phyloP scores from a whole-genome alignment of 768 basidiomycete genomes.

The Tricholoma matsutake region DNA sequence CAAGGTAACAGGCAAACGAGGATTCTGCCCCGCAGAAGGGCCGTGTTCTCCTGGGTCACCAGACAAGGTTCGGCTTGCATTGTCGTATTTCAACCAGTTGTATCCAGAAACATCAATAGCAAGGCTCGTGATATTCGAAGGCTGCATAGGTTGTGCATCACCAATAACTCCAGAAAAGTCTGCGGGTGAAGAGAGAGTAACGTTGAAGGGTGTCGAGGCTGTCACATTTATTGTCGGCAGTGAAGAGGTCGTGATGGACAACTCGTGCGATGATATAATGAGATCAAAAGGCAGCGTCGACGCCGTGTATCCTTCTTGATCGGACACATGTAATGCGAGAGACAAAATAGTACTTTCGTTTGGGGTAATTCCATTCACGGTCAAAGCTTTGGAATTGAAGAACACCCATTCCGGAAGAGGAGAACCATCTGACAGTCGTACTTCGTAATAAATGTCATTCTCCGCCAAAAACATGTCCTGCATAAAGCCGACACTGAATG shows the following conservation, averaged over 20 bases:
- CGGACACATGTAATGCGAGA: conserved; percentile 66
- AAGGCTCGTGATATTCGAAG: conserved; percentile 54
- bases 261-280: conserved; percentile 64
- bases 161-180: conserved; percentile 66
- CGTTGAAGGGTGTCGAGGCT: conserved; percentile 45
- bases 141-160: conserved; percentile 56
- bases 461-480: conserved; percentile 54
- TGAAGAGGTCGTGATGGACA: conserved; percentile 43
- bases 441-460: conserved; percentile 57
- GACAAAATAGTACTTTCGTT: conserved; percentile 41
- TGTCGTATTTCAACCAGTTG: conserved; percentile 61
- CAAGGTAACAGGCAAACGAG: conserved; percentile 57
- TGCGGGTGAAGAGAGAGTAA: conserved; percentile 48
- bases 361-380: conserved; percentile 80
- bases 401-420: conserved; percentile 71
- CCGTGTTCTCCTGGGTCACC: conserved; percentile 58
- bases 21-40: conserved; percentile 27
- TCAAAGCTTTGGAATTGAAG: conserved; percentile 65
- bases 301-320: conserved; percentile 70
- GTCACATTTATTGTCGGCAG: conserved; percentile 75
- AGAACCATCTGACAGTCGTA: conserved; percentile 63
- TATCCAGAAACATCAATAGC: conserved; percentile 56
- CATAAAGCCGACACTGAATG: conserved; percentile 85
- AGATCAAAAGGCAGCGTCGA: conserved; percentile 58
- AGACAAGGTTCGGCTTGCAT: conserved; percentile 49